These are phyloP conservation scores for Mucor piriformis DNA, from an alignment of 371 early-diverging fungal genomes.

Conservation along the genomic window DNA sequence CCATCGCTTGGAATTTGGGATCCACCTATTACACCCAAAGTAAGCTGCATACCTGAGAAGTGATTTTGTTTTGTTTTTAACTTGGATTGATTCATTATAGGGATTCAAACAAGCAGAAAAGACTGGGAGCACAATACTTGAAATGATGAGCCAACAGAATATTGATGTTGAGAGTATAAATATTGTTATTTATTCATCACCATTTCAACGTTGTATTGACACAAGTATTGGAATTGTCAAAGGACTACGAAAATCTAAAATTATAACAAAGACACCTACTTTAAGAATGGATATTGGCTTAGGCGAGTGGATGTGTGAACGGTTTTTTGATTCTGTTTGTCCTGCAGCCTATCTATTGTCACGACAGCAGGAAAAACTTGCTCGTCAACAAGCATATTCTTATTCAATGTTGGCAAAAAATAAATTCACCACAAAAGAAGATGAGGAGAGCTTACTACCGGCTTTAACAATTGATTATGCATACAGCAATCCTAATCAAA, in stretches of 20 bases:
- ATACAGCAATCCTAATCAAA: constrained; percentile 10
- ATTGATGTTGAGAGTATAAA: constrained; percentile 22
- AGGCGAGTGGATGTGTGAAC: constrained; percentile 53
- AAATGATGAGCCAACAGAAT: constrained; percentile 12
- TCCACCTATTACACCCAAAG: constrained; percentile 38
- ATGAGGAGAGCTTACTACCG: neutral
- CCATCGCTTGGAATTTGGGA: constrained; percentile 46
- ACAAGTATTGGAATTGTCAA: constrained; percentile 40
- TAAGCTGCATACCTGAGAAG: neutral
- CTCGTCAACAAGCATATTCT: constrained; percentile 36
- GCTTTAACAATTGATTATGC: constrained; percentile 34
- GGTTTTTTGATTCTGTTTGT: constrained; percentile 42
- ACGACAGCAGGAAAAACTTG: constrained; percentile 39
- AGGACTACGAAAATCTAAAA: constrained; percentile 19
- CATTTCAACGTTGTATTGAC: constrained; percentile 53
- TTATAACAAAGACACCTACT: constrained; percentile 1
- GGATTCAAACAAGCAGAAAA: constrained; percentile 5
- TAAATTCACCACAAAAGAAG: no score
- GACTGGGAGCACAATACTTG: neutral
- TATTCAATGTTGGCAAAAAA: constrained; percentile 27
- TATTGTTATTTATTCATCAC: constrained; percentile 45
- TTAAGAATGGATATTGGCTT: constrained; percentile 40
- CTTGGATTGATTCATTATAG: neutral
- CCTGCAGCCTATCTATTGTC: constrained; percentile 33
- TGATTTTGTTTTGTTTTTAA: neutral